A percentile compares a stretch with the other conserved stretches of the same genome.
phyloP scores from a whole-genome alignment of 2,329 filamentous ascomycete genomes.

The Colletotrichum acutatum region DNA sequence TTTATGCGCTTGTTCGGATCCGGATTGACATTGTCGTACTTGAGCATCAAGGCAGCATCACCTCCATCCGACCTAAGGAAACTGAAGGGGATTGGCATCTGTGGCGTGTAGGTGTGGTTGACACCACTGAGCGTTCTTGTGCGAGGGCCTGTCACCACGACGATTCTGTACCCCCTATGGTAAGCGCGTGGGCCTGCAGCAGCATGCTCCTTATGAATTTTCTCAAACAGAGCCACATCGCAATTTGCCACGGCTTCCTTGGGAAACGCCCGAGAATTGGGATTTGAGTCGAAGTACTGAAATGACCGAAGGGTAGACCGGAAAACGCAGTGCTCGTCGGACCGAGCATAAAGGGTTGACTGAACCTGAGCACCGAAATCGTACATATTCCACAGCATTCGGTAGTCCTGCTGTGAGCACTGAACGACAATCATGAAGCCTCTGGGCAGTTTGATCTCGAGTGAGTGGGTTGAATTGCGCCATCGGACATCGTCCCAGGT shows the following conservation, averaged over 20 bases:
- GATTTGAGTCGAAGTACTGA: slow-evolving; percentile 81
- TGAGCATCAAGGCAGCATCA: slow-evolving; percentile 75
- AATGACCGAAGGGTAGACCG: slow-evolving; percentile 77
- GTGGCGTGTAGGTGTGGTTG: slow-evolving; percentile 74
- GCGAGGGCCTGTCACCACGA: slow-evolving; percentile 80
- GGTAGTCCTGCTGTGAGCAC: slow-evolving; percentile 81
- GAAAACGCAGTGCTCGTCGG: slow-evolving; percentile 77
- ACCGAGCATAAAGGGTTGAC: slow-evolving; percentile 73
- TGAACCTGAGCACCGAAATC: slow-evolving; percentile 86
- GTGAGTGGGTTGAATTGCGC: slow-evolving; percentile 73
- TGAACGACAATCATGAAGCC: slow-evolving; percentile 79
- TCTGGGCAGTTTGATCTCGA: slow-evolving; percentile 78
- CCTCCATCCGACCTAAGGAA: slow-evolving; percentile 79
- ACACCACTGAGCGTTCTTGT: slow-evolving; percentile 83
- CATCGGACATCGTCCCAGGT: slow-evolving; percentile 87
- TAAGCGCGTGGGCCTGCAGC: slow-evolving; percentile 77
- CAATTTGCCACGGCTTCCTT: slow-evolving; percentile 78
- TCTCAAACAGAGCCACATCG: slow-evolving; percentile 81
- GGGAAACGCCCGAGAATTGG: slow-evolving; percentile 79
- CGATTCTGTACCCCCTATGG: slow-evolving; percentile 83
- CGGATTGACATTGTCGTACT: slow-evolving; percentile 72
- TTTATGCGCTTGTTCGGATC: slow-evolving; percentile 45
- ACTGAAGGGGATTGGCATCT: slow-evolving; percentile 79
- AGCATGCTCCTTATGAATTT: slow-evolving; percentile 72
- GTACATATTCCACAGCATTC: slow-evolving; percentile 83